Evolutionary conservation across 805 yeast species (phyloP).

Genomic region (Teunomyces gatunensis): DNA sequence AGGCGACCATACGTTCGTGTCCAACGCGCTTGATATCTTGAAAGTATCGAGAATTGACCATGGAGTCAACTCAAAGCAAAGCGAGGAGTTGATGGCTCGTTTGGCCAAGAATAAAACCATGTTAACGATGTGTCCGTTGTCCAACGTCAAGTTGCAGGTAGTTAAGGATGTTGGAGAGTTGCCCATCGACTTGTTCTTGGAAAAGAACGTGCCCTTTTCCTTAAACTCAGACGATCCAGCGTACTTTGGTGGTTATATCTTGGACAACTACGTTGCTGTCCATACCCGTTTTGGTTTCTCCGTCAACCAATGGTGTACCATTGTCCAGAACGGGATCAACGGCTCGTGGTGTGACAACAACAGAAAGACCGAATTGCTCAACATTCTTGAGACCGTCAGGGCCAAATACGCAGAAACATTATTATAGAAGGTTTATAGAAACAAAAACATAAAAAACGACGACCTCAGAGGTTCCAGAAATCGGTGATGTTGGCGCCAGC

Average conservation of each 20-base stretch:
- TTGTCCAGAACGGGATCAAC: constrained; percentile 62
- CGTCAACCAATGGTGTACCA: constrained; percentile 56
- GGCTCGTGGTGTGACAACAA: constrained; percentile 71
- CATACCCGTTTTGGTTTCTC: constrained; percentile 65
- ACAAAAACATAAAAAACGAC: not conserved
- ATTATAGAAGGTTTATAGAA: not conserved
- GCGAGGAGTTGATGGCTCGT: constrained; percentile 50
- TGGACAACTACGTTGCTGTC: constrained; percentile 70
- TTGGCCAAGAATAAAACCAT: constrained; percentile 55
- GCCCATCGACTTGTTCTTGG: constrained; percentile 62
- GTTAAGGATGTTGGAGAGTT: constrained; percentile 64
- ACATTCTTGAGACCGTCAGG: constrained; percentile 43
- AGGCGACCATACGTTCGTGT: constrained; percentile 71
- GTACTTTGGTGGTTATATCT: constrained; percentile 25
- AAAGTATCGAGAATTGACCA: constrained; percentile 72
- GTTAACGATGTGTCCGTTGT: constrained; percentile 74
- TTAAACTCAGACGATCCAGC: constrained; percentile 76
- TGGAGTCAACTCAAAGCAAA: constrained; percentile 66
- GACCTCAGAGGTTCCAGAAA: constrained; percentile 51
- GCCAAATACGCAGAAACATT: constrained; percentile 30
- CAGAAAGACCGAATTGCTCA: constrained; percentile 50
- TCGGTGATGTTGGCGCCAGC: constrained; percentile 68
- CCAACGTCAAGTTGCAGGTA: constrained; percentile 73
- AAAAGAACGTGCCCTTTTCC: constrained; percentile 64
- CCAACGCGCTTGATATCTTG: constrained; percentile 51